Base-by-base conservation (phyloP, 2,329 filamentous ascomycete species). In the Pseudogymnoascus destructans region DNA sequence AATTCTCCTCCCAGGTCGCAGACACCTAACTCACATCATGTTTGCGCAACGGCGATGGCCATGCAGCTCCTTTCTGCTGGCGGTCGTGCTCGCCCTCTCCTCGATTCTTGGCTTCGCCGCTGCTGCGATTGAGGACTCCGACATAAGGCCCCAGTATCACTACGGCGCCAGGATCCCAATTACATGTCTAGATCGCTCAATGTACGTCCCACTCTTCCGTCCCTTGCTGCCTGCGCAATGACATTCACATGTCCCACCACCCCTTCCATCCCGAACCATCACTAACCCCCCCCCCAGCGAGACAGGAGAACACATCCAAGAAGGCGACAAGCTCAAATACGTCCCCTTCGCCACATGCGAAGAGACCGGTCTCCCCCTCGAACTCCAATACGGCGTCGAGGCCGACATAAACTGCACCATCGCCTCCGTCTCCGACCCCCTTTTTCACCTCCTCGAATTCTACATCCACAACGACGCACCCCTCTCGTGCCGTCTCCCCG, bases 381-480 rank as follows among this genome's bases (percentile, higher is more conserved):
- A 93, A 67, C 85, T 98, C 70, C 79, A 82, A 70, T 97, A 95
- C 74, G 91, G 91, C 70, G 73, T 87, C 64, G 88, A 92, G 69
- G 74, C 73, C 73, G 90, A 95, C 70, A 73, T 89, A 65, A 92
- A 92, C 74, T 93, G 88, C 76, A 93, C 88, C 58, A 84, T 93
- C 66, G 76, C 85, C 68, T 79, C 87, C 73, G 78, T 92, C 66
- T 78, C 80, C 66, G 88, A 92, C 70, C 80, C 86, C 38, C 86
- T 91, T 77, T 93, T 89, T 77, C 88, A 93, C 73, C 80, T 92
- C 57, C 85, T 92, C 74, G 88, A 97, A 74, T 97, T 96, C 79
- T 97, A 97, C 78, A 85, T 97, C 71, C 93, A 97, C 78, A 90
- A 87, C 75, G 93, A 98, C 73, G 91, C 90, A 15, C 93, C 93